Conservation (phyloP, 768 basidiomycete species). For the Lyophyllum semitale region DNA sequence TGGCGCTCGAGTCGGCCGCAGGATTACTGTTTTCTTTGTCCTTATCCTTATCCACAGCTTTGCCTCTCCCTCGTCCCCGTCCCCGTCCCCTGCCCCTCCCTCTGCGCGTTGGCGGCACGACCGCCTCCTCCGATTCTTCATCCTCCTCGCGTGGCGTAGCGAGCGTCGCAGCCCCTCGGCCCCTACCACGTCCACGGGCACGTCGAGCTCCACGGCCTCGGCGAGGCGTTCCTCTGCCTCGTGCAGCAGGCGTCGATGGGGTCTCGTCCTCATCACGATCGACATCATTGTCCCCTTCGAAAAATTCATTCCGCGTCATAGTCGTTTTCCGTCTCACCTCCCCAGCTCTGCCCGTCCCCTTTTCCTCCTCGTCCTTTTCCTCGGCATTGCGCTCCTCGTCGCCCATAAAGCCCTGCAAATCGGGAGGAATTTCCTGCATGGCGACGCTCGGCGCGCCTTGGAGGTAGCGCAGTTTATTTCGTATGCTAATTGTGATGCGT, state of each 20-base stretch:
- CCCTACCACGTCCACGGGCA: constrained; percentile 34
- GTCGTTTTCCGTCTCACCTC: constrained; percentile 56
- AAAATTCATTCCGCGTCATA: constrained; percentile 66
- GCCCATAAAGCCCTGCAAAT: constrained; percentile 75
- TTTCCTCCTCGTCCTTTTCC: constrained; percentile 52
- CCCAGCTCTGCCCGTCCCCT: constrained; percentile 53
- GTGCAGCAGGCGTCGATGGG: constrained; percentile 1
- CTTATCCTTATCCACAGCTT: constrained; percentile 25
- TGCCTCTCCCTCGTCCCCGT: constrained; percentile 35
- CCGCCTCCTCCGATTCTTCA: constrained; percentile 35
- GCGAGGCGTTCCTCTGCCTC: constrained; percentile 25
- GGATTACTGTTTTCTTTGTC: constrained; percentile 32
- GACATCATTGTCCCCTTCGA: constrained; percentile 70
- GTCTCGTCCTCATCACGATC: constrained; percentile 47
- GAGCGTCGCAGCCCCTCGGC: constrained; percentile 29
- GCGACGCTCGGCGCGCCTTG: constrained; percentile 96
- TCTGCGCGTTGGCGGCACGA: constrained; percentile 31
- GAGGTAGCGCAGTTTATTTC: constrained; percentile 87
- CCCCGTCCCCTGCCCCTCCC: constrained; percentile 32
- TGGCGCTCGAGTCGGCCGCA: constrained; percentile 13
- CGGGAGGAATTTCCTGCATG: constrained; percentile 96
- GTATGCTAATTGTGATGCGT: constrained; percentile 81
- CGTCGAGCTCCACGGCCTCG: constrained; percentile 35
- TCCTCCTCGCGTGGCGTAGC: constrained; percentile 31
- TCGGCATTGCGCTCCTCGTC: constrained; percentile 36